Conservation (phyloP, 1,139 yeast species). For the Candida sp. region DNA sequence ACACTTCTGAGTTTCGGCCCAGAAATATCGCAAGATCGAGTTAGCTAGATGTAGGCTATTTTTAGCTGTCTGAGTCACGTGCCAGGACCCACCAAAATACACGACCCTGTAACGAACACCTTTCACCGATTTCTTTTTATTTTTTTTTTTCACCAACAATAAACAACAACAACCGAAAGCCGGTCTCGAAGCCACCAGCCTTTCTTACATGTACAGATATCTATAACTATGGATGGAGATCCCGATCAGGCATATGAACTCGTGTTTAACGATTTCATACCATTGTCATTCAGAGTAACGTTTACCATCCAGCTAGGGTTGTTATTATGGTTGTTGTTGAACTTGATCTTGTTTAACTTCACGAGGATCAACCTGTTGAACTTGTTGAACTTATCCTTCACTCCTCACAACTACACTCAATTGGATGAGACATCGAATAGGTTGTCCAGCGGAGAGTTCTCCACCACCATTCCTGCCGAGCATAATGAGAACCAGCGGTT, state of each 20-base stretch:
- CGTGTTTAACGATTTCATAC: constrained; percentile 31
- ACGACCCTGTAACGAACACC: too few relatives aligned
- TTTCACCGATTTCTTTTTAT: too few relatives aligned
- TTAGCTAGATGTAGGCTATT: too few relatives aligned
- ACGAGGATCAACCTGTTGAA: constrained; percentile 38
- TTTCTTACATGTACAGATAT: neutral
- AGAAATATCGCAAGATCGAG: too few relatives aligned
- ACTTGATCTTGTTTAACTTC: constrained; percentile 26
- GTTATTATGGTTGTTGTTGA: constrained; percentile 38
- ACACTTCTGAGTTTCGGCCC: too few relatives aligned
- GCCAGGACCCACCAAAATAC: too few relatives aligned
- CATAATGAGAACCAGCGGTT: constrained; percentile 34
- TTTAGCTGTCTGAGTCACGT: too few relatives aligned
- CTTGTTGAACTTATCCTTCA: constrained; percentile 41
- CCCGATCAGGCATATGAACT: constrained; percentile 14
- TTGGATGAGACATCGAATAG: constrained; percentile 20
- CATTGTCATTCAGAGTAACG: constrained; percentile 43
- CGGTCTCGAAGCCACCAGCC: neutral
- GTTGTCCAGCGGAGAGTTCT: constrained; percentile 36
- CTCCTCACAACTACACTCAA: constrained; percentile 39
- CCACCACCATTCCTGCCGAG: constrained; percentile 35
- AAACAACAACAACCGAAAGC: neutral
- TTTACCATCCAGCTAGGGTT: constrained; percentile 36
- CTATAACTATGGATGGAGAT: constrained; percentile 14
- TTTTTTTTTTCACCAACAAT: neutral